These are phyloP conservation scores for Ustilago shanxiensis DNA, from an alignment of 1,284 basidiomycete species.

Conservation along the genomic window DNA sequence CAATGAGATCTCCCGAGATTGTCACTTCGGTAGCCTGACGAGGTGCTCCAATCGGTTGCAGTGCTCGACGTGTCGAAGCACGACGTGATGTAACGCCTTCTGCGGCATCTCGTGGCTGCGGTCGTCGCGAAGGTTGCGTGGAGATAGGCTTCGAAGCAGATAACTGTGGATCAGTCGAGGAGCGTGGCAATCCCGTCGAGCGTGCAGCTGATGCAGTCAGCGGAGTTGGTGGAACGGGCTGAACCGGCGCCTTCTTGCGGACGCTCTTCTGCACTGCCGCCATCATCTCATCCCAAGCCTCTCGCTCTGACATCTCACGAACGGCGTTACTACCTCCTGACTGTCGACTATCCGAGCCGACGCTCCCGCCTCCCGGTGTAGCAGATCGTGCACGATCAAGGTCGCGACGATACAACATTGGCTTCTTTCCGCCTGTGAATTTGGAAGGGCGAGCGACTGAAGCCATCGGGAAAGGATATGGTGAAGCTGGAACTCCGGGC, in stretches of 20 bases:
- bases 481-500: constrained; percentile 57
- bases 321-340: constrained; percentile 68
- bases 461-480: constrained; percentile 65
- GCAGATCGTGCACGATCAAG: constrained; percentile 57
- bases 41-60: constrained; percentile 27
- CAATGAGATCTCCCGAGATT: not conserved
- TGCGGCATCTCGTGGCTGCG: not conserved
- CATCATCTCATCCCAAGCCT: constrained; percentile 68
- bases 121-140: constrained; percentile 15
- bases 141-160: constrained; percentile 36
- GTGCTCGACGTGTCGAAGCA: constrained; percentile 15
- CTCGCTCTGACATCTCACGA: constrained; percentile 65
- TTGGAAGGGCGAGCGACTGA: constrained; percentile 31
- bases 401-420: constrained; percentile 47
- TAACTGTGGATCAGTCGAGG: constrained; percentile 46
- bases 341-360: constrained; percentile 66
- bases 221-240: constrained; percentile 19
- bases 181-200: constrained; percentile 30
- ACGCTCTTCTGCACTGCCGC: constrained; percentile 66
- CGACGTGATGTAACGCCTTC: not conserved
- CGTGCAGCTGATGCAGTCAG: constrained; percentile 13
- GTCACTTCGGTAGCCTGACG: constrained; percentile 8
- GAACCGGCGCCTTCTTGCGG: constrained; percentile 53
- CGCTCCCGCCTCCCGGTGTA: constrained; percentile 47
- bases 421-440: constrained; percentile 35